phyloP scores from a whole-genome alignment of 2,329 filamentous ascomycete genomes.

The Venturia carpophila region DNA sequence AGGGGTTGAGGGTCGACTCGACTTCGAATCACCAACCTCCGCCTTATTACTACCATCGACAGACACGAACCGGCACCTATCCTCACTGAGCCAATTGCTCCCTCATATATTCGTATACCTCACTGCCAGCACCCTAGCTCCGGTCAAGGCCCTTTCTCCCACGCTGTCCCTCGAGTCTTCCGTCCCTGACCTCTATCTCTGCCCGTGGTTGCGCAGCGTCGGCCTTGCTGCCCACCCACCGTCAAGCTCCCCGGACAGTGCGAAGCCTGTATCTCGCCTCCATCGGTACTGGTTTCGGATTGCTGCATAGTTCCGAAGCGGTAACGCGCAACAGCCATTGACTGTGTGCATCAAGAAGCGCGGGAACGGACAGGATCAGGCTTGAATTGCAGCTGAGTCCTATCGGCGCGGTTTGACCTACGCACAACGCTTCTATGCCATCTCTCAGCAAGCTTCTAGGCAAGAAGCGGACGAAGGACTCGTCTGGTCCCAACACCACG shows the following conservation, averaged over 20 bases:
- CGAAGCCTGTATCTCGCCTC: conserved; percentile 1
- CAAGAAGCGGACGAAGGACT: conserved; percentile 97
- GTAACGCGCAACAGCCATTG: background rate
- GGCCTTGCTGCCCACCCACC: conserved; percentile 3
- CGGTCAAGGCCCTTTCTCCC: background rate
- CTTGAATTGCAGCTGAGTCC: conserved; percentile 11
- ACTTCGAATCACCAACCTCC: conserved; percentile 5
- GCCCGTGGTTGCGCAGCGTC: conserved; percentile 5
- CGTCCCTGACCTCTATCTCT: background rate
- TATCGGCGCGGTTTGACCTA: background rate
- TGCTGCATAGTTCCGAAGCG: background rate
- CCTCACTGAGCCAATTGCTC: conserved; percentile 8
- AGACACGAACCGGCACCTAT: conserved; percentile 1
- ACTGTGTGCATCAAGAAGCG: conserved; percentile 6
- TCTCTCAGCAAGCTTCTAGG: conserved; percentile 82
- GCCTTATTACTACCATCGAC: background rate
- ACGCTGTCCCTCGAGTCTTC: background rate
- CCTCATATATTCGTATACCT: background rate
- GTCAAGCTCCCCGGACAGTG: conserved; percentile 1
- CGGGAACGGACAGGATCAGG: background rate
- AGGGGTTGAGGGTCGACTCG: background rate
- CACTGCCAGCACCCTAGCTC: background rate
- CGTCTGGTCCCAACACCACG: conserved; percentile 52
- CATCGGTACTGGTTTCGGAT: conserved; percentile 8
- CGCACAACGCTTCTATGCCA: conserved; percentile 60